Percentiles rank a stretch among this genome's conserved stretches.
phyloP scores from a whole-genome alignment of 2,329 filamentous ascomycete genomes.

The Colletotrichum navitas region DNA sequence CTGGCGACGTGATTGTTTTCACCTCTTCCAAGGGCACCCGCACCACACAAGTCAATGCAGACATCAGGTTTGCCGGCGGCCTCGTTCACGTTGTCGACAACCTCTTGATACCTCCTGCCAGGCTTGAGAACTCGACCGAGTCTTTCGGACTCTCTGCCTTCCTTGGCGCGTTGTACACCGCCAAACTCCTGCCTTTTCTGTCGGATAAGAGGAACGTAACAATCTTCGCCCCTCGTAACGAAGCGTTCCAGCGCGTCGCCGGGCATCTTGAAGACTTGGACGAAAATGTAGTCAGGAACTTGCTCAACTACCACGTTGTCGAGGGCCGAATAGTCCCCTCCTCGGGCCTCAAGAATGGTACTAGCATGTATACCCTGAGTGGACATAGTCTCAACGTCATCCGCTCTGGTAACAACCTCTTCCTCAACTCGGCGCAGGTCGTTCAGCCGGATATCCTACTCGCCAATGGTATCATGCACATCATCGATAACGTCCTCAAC shows the following conservation, averaged over 20 bases:
- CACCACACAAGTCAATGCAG: slow-evolving; percentile 56
- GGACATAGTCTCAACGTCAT: slow-evolving; percentile 55
- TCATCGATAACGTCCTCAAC: slow-evolving; percentile 67
- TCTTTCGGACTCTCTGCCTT: slow-evolving; percentile 56
- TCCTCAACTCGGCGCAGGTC: slow-evolving; percentile 66
- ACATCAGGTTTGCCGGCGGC: slow-evolving; percentile 63
- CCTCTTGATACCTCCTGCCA: slow-evolving; percentile 61
- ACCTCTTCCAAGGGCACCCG: slow-evolving; percentile 57
- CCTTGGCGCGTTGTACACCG: slow-evolving; percentile 55
- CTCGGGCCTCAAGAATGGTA: slow-evolving; percentile 48
- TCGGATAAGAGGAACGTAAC: slow-evolving; percentile 61
- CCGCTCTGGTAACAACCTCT: slow-evolving; percentile 59
- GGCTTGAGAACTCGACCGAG: slow-evolving; percentile 52
- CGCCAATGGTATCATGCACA: slow-evolving; percentile 69
- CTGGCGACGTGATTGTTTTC: slow-evolving; percentile 55
- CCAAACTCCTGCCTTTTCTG: slow-evolving; percentile 55
- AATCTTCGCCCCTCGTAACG: slow-evolving; percentile 67
- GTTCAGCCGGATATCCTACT: slow-evolving; percentile 66
- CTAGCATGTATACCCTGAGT: slow-evolving; percentile 55
- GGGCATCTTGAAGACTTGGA: slow-evolving; percentile 57
- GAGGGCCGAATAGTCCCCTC: slow-evolving; percentile 67
- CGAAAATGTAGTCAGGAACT: slow-evolving; percentile 54
- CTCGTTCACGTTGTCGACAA: slow-evolving; percentile 66
- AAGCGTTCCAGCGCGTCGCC: slow-evolving; percentile 63
- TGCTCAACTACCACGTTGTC: slow-evolving; percentile 70